Percentiles rank a stretch among this genome's conserved stretches.
Evolutionary conservation across 2,329 filamentous ascomycete species (phyloP).

Genomic region (Orbilia javanica): DNA sequence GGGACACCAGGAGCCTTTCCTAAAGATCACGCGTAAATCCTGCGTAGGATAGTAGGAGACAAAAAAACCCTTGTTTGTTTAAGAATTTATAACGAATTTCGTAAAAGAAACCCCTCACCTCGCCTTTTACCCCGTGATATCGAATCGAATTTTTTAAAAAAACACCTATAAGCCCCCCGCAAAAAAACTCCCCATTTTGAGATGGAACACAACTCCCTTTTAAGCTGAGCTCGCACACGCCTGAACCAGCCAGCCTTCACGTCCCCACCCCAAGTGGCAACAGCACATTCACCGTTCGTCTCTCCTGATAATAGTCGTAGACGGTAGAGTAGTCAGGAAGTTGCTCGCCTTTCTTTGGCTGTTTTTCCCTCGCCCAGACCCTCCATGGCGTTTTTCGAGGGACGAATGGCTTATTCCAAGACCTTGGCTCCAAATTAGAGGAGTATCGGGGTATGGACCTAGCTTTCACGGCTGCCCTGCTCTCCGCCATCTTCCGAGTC

Average conservation of each 20-base stretch:
- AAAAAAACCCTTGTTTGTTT: background rate
- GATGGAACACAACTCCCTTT: background rate
- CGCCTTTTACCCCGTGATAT: background rate
- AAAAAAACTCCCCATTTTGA: background rate
- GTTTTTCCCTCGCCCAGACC: constrained; percentile 33
- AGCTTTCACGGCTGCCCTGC: constrained; percentile 1
- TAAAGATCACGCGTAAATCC: constrained; percentile 1
- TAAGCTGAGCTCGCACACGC: background rate
- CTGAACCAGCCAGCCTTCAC: background rate
- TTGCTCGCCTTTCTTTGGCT: constrained; percentile 26
- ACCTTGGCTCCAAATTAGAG: constrained; percentile 6
- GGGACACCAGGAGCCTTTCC: background rate
- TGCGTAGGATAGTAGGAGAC: background rate
- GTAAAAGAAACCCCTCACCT: background rate
- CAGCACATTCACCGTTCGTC: background rate
- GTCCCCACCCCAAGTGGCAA: constrained; percentile 12
- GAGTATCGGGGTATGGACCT: constrained; percentile 30
- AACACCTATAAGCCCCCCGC: too few species aligned
- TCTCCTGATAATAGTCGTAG: constrained; percentile 25
- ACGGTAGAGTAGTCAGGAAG: constrained; percentile 22
- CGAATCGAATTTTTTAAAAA: too few species aligned
- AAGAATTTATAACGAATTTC: background rate
- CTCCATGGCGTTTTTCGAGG: constrained; percentile 33
- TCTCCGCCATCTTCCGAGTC: constrained; percentile 19
- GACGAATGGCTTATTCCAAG: constrained; percentile 30